Evolutionary conservation across 2,329 filamentous ascomycete species (phyloP).

Genomic region (Ophiocordyceps australis): DNA sequence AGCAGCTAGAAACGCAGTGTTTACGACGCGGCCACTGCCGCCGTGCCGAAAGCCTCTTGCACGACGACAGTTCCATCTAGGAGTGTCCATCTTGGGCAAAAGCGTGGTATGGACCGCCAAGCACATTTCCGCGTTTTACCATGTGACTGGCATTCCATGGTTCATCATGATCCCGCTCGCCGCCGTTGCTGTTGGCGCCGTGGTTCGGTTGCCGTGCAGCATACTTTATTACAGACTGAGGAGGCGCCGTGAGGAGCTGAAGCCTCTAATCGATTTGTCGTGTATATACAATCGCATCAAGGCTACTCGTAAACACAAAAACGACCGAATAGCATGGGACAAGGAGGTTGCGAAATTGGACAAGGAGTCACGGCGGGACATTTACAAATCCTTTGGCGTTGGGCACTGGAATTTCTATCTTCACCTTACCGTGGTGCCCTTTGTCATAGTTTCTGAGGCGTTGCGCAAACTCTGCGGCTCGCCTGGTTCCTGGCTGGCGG

Average conservation of each 20-base stretch:
- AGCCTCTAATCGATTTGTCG: constrained; percentile 15
- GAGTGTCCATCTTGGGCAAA: constrained; percentile 11
- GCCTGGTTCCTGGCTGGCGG: constrained; percentile 11
- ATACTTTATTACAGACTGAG: constrained; percentile 20
- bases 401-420: constrained; percentile 27
- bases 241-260: constrained; percentile 9
- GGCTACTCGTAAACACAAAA: too few relatives aligned
- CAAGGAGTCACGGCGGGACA: constrained; percentile 11
- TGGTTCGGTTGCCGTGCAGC: constrained; percentile 28
- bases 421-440: constrained; percentile 25
- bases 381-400: constrained; percentile 20
- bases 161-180: constrained; percentile 33
- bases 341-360: constrained; percentile 8
- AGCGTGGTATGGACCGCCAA: constrained; percentile 20
- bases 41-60: too few relatives aligned
- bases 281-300: constrained; percentile 7
- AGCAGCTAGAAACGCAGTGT: too few relatives aligned
- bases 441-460: constrained; percentile 30
- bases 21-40: too few relatives aligned
- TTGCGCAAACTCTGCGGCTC: constrained; percentile 24
- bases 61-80: constrained; percentile 17
- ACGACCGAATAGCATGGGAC: too few relatives aligned
- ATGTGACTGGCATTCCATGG: constrained; percentile 30
- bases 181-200: constrained; percentile 24
- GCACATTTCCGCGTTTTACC: constrained; percentile 22